These are phyloP conservation scores for Balakata baccata DNA, from an alignment of 345 rosid genomes.

Conservation along the genomic window DNA sequence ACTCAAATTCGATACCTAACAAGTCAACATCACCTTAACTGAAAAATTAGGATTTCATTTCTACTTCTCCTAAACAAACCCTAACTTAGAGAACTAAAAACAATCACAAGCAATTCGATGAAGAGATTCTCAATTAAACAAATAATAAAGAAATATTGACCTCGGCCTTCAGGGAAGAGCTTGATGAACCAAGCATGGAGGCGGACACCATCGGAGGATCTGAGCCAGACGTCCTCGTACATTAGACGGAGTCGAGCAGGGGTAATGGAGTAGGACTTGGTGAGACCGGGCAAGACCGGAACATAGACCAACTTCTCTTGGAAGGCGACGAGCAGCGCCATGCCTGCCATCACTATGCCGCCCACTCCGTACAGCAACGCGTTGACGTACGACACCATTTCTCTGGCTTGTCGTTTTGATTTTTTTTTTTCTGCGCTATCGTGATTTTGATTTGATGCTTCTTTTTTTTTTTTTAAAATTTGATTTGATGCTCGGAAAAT, in stretches of 20 bases:
- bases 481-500: neutral
- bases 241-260: constrained; percentile 75
- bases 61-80: constrained; percentile 16
- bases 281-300: constrained; percentile 87
- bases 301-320: constrained; percentile 96
- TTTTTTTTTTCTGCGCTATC: neutral
- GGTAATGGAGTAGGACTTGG: constrained; percentile 76
- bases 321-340: constrained; percentile 87
- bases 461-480: no score
- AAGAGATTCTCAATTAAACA: neutral
- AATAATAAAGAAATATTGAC: constrained; percentile 22
- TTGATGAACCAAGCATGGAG: constrained; percentile 98
- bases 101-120: neutral
- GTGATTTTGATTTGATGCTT: no score
- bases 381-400: constrained; percentile 67
- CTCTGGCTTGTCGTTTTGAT: constrained; percentile 18
- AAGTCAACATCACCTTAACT: neutral
- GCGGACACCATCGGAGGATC: constrained; percentile 82
- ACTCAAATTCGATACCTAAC: no score
- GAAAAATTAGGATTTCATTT: neutral
- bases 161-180: constrained; percentile 72
- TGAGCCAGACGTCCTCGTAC: constrained; percentile 95
- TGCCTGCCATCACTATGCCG: constrained; percentile 79
- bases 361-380: constrained; percentile 82
- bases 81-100: constrained; percentile 17